Evolutionary conservation across 345 rosid species (phyloP), one percentile per base, ranked within the genome.

Genomic region (Theobroma cacao): DNA sequence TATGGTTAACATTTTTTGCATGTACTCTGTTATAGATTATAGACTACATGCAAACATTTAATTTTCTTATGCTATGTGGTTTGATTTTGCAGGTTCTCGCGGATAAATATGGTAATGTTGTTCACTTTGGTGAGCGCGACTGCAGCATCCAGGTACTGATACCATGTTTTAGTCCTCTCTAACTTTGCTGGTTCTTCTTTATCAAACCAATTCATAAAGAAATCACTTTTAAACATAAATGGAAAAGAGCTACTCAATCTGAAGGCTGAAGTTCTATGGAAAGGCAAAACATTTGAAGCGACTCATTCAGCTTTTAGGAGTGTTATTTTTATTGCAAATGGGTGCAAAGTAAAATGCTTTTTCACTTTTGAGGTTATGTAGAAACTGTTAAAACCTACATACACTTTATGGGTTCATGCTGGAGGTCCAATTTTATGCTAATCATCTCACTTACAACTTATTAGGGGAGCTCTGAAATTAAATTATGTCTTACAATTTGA

Each of bases 81-180:
- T 18, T 77, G 74, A 74, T 62, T 78, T 83, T 80, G 55, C 88
- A 96, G 99, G 95, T 96, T 82, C 97, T 96, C 79, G 97, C 99
- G 22, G 99, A 96, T 89, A 93, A 94, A 83, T 85, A 84, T 80
- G 98, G 99, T 70, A 94, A 96, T 80, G 99, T 94, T 81, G 98
- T 96, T 82, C 99, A 96, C 84, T 96, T 92, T 78, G 98, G 99
- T 77, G 99, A 96, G 89, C 95, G 99, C 77, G 99, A 96, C 89
- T 96, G 99, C 90, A 96, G 98, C 82, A 96, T 96, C 81, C 99
- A 96, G 97, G 99, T 96, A 90, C 47, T 48, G 24, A 36, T 38
- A 24, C 40, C 36, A 41, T 30, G 40, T 10, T 26, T 58, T 24
- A n/a, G 11, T 75, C 34, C 41, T 26, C 28, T 71, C 45, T 28